Evolutionary conservation across 2,329 filamentous ascomycete species (phyloP), one percentile per base, ranked within the genome.

Genomic region (Byssoonygena ceratinophila): DNA sequence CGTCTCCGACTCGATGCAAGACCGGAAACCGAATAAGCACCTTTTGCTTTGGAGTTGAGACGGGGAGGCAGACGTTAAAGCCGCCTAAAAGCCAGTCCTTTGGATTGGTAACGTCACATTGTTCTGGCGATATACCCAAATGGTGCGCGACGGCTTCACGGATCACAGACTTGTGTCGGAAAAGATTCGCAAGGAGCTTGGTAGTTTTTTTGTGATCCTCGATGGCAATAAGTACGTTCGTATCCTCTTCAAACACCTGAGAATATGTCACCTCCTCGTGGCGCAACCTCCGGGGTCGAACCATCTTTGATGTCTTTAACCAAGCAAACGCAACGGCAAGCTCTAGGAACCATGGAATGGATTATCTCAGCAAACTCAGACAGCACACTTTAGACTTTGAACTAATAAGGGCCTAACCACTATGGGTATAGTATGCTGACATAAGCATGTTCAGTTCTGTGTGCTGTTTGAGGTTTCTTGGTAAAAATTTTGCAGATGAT

Each of bases 31-130:
- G 46, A 40, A 55, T 53, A 22, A 54, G 44, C 22, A 51, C 27
- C 40, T 47, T 53, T 6, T 29, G 49, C 8, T 22, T 34, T 1
- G 7, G 40, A 37, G 47, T 36, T 12, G 14, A 4, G 18, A 55
- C 43, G 14, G 54, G 54, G 27, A 70, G 57, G 52, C 65, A 70
- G 46, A 67, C 58, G 54, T 71, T 71, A 55, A 68, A 71, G 52
- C 60, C 64, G 6, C 67, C 67, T 39, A 57, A 53, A 25, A 64
- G 58, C 67, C 54, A 54, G n/a, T 25, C 14, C 20, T 36, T 47
- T 7, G n/a, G 5, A 20, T 27, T 51, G 25, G 23, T 48, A 4
- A 55, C 6, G 20, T 53, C 34, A 47, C 57, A 59, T 25, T 37
- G 14, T n/a, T 53, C 23, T 12, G 53, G 29, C 11, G 52, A 48